A percentile compares a stretch with the other conserved stretches of the same genome.
phyloP scores from a whole-genome alignment of 768 basidiomycete species.

The Boletus tylopilopsis region DNA sequence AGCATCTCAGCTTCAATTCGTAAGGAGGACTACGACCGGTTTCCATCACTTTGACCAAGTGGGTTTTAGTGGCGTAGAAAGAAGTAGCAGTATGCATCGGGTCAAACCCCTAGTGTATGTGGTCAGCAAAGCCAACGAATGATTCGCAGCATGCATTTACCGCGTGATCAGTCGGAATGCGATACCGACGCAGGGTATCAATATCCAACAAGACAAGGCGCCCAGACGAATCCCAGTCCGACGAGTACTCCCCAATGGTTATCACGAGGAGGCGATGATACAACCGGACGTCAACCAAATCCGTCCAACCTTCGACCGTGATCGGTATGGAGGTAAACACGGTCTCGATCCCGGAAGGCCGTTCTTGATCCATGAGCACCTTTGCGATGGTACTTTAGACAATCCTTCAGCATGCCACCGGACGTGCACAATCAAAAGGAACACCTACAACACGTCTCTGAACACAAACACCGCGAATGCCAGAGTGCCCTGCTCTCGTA shows the following conservation, averaged over 20 bases:
- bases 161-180: background rate
- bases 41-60: constrained; percentile 2
- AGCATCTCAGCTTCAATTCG: constrained; percentile 7
- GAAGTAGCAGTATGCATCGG: background rate
- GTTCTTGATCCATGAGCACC: background rate
- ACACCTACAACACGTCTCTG: background rate
- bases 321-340: background rate
- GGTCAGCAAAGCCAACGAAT: background rate
- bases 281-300: constrained; percentile 3
- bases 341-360: background rate
- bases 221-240: constrained; percentile 4
- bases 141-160: background rate
- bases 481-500: background rate
- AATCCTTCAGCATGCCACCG: background rate
- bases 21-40: background rate
- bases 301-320: background rate
- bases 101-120: background rate
- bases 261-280: constrained; percentile 7
- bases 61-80: constrained; percentile 7
- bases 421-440: background rate
- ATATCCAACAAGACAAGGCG: constrained; percentile 5
- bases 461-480: constrained; percentile 8
- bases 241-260: constrained; percentile 1
- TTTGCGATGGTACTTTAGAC: constrained; percentile 8
- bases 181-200: constrained; percentile 5